Percentiles rank a stretch among this genome's conserved stretches.
These are phyloP conservation scores for Pyrenula massariospora DNA, from an alignment of 495 filamentous ascomycete species.

Conservation along the genomic window DNA sequence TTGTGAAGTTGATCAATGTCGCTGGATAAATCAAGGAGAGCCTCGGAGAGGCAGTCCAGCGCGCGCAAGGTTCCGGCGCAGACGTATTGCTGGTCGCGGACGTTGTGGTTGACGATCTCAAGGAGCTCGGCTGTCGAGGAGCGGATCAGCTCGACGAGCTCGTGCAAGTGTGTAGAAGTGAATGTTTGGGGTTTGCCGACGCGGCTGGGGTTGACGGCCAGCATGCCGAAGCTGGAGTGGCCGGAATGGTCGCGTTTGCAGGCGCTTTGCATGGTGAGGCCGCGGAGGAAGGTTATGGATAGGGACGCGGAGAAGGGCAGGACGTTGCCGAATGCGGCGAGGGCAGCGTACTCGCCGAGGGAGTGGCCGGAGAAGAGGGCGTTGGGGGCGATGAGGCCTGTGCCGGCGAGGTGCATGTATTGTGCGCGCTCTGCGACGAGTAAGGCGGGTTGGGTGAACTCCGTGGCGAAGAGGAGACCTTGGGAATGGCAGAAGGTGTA, in stretches of 20 bases:
- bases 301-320: constrained; percentile 16
- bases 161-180: constrained; percentile 8
- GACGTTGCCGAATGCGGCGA: constrained; percentile 16
- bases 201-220: constrained; percentile 26
- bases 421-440: constrained; percentile 22
- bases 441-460: constrained; percentile 31
- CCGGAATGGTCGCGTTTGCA: constrained; percentile 18
- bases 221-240: constrained; percentile 22
- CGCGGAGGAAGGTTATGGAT: constrained; percentile 28
- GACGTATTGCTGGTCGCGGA: constrained; percentile 27
- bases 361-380: constrained; percentile 29
- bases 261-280: constrained; percentile 26
- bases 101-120: constrained; percentile 32
- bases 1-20: background rate
- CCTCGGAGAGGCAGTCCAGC: constrained; percentile 1
- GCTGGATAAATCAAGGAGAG: background rate
- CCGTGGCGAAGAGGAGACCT: constrained; percentile 25
- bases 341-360: constrained; percentile 26
- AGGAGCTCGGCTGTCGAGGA: constrained; percentile 13
- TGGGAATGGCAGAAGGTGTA: constrained; percentile 20
- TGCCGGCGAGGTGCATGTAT: constrained; percentile 17
- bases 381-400: constrained; percentile 15
- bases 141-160: constrained; percentile 13
- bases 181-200: constrained; percentile 11
- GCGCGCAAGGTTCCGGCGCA: constrained; percentile 18